Evolutionary conservation across 1,284 basidiomycete genomes (phyloP).

Genomic region (Sporisorium exsertum): DNA sequence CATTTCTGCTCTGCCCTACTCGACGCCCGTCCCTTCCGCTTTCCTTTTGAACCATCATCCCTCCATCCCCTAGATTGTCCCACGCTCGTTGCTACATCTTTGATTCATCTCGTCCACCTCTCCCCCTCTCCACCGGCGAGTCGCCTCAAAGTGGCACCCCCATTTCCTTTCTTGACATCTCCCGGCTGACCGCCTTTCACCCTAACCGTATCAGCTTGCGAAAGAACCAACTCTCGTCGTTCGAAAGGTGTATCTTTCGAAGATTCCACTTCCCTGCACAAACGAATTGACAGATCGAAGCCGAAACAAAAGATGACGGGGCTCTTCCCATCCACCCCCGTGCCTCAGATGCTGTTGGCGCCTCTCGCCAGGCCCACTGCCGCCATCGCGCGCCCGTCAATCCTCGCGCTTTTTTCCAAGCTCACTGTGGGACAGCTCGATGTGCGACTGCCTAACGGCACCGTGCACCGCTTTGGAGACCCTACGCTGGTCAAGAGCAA

Average conservation of each 20-base stretch:
- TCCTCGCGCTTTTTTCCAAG: conserved; percentile 43
- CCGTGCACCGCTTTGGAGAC: conserved; percentile 37
- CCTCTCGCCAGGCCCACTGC: conserved; percentile 35
- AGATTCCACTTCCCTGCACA: neutral
- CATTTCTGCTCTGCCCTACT: too few species aligned
- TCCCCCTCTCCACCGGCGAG: neutral
- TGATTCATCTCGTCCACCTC: conserved; percentile 28
- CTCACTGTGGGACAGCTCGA: conserved; percentile 53
- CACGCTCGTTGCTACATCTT: neutral
- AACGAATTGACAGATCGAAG: neutral
- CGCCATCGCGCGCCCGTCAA: conserved; percentile 41
- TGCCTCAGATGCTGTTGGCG: conserved; percentile 31
- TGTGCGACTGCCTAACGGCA: conserved; percentile 31
- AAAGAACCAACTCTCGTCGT: too few species aligned
- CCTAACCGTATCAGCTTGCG: too few species aligned
- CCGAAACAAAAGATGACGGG: conserved; percentile 26
- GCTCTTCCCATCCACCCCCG: conserved; percentile 43
- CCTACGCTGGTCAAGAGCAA: conserved; percentile 53
- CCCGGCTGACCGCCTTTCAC: too few species aligned
- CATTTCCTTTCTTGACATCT: too few species aligned
- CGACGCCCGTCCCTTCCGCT: neutral
- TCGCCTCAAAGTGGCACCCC: conserved; percentile 43
- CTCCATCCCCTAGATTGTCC: too few species aligned
- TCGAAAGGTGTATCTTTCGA: too few species aligned
- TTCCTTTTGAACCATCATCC: conserved; percentile 2